phyloP scores from a whole-genome alignment of 1,139 yeast genomes.

The Taiozyma sp. region DNA sequence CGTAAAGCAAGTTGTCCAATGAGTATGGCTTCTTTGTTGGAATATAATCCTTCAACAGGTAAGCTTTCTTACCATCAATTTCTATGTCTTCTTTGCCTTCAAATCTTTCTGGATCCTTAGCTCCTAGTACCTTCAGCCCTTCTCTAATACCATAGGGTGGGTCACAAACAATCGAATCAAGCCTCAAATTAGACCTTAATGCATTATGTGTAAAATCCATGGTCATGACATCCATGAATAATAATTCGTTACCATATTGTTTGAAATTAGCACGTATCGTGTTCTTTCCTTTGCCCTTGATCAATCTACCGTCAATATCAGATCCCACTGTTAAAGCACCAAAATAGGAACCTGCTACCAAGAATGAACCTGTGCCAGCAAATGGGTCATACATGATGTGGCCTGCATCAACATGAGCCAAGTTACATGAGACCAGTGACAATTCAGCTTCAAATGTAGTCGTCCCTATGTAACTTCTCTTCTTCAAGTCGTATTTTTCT shows the following conservation, averaged over 20 bases:
- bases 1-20: conserved; percentile 70
- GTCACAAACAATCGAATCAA: conserved; percentile 88
- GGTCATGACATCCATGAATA: conserved; percentile 71
- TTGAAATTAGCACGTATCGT: conserved; percentile 65
- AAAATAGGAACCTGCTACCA: conserved; percentile 82
- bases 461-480: conserved; percentile 88
- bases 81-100: conserved; percentile 67
- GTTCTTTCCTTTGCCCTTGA: conserved; percentile 62
- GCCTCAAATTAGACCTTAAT: conserved; percentile 51
- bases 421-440: conserved; percentile 79
- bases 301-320: conserved; percentile 84
- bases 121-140: conserved; percentile 90
- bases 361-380: conserved; percentile 94
- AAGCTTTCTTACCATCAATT: conserved; percentile 71
- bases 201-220: conserved; percentile 97
- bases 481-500: conserved; percentile 77
- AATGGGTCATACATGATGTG: conserved; percentile 88
- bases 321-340: conserved; percentile 85
- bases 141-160: conserved; percentile 99
- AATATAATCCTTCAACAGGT: conserved; percentile 73
- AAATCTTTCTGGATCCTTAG: conserved; percentile 55
- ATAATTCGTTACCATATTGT: conserved; percentile 58
- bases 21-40: conserved; percentile 93
- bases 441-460: conserved; percentile 93
- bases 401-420: conserved; percentile 68